A percentile compares a stretch with the other conserved stretches of the same genome.
Conservation (phyloP, 371 early-diverging fungal species). For the Gilbertella persicaria region DNA sequence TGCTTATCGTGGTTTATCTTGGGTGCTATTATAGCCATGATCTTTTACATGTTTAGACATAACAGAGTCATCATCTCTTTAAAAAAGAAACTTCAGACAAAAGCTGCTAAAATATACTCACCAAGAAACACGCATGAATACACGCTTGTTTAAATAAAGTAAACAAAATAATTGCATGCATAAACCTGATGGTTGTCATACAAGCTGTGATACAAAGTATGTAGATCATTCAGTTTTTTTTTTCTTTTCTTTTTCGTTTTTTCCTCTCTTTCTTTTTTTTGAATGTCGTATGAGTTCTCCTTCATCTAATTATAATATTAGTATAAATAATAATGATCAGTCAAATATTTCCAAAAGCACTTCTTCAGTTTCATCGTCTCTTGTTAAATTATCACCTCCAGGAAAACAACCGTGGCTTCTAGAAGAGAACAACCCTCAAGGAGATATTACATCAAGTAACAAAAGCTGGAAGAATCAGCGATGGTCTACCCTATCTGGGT, state of each 20-base stretch:
- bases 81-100: conserved; percentile 19
- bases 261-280: not conserved
- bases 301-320: not conserved
- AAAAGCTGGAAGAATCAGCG: conserved; percentile 17
- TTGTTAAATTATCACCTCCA: conserved; percentile 11
- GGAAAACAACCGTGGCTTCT: conserved; percentile 1
- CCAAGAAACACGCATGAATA: conserved; percentile 14
- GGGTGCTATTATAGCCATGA: conserved; percentile 7
- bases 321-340: not conserved
- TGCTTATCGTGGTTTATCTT: conserved; percentile 22
- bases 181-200: too few relatives aligned
- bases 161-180: too few relatives aligned
- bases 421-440: not conserved
- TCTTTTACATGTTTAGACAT: conserved; percentile 20
- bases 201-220: too few relatives aligned
- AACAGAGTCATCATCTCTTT: conserved; percentile 14
- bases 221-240: too few relatives aligned
- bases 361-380: conserved; percentile 7
- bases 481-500: conserved; percentile 21
- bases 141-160: conserved; percentile 24
- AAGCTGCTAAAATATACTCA: conserved; percentile 14
- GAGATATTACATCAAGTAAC: not conserved
- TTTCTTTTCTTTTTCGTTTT: not conserved
- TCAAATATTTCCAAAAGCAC: not conserved
- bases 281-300: not conserved